Evolutionary conservation across 73 alveolate genomes (phyloP).

Genomic region (Paramecium sexaurelia): DNA sequence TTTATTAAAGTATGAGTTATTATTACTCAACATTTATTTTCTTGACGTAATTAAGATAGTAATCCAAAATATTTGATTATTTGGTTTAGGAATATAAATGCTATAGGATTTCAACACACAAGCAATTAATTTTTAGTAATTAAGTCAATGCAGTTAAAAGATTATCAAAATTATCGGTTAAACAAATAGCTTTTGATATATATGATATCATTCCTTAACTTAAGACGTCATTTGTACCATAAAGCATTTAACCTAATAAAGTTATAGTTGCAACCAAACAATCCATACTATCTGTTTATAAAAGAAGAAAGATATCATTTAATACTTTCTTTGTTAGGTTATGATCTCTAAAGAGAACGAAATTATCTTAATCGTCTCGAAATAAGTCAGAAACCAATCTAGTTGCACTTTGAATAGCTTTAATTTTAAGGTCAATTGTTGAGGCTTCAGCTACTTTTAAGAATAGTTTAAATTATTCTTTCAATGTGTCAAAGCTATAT

Average conservation of each 20-base stretch:
- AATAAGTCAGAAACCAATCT: neutral
- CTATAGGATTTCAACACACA: neutral
- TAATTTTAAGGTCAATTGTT: neutral
- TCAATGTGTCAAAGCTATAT: neutral
- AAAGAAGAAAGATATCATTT: neutral
- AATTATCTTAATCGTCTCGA: neutral
- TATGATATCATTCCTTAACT: slow-evolving; percentile 7
- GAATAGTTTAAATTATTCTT: neutral
- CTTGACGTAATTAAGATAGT: neutral
- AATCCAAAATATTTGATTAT: neutral
- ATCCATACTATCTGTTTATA: slow-evolving; percentile 19
- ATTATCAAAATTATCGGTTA: neutral
- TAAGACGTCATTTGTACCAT: neutral
- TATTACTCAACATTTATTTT: neutral
- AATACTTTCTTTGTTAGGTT: neutral
- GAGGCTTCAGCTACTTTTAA: slow-evolving; percentile 42
- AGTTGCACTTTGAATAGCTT: slow-evolving; percentile 6
- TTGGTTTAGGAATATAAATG: neutral
- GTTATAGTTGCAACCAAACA: neutral
- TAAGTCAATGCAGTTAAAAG: neutral
- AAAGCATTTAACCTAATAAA: neutral
- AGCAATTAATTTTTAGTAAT: neutral
- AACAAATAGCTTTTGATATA: neutral
- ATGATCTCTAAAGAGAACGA: neutral
- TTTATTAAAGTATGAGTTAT: neutral